phyloP scores from a whole-genome alignment of 2,329 filamentous ascomycete genomes.

The Cercospora sp. region DNA sequence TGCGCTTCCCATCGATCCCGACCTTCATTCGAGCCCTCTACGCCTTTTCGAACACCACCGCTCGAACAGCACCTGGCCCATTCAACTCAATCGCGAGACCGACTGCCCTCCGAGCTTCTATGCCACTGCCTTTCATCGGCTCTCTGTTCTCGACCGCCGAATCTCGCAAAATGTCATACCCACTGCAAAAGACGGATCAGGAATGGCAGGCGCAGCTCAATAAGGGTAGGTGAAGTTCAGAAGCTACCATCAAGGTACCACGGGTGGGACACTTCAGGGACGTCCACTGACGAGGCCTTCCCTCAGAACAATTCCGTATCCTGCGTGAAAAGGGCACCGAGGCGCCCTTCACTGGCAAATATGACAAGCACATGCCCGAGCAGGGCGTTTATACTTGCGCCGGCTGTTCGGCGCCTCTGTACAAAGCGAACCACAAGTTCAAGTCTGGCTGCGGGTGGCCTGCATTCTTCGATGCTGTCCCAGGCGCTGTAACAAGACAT shows the following conservation, averaged over 20 bases:
- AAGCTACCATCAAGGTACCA: slow-evolving; percentile 24
- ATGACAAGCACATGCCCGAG: slow-evolving; percentile 79
- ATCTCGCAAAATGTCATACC: slow-evolving; percentile 67
- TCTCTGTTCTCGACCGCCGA: slow-evolving; percentile 68
- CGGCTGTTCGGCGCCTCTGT: slow-evolving; percentile 82
- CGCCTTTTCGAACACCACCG: slow-evolving; percentile 50
- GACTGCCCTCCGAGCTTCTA: slow-evolving; percentile 50
- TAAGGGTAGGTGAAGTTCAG: slow-evolving; percentile 53
- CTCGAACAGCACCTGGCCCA: slow-evolving; percentile 31
- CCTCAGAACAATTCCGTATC: slow-evolving; percentile 87
- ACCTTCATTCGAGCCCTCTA: slow-evolving; percentile 53
- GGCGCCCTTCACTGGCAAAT: slow-evolving; percentile 73
- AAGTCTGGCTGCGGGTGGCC: slow-evolving; percentile 96
- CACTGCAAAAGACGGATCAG: slow-evolving; percentile 75
- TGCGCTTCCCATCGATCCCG: slow-evolving; percentile 52
- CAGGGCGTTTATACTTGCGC: slow-evolving; percentile 83
- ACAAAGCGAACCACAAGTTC: slow-evolving; percentile 94
- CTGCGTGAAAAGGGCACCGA: slow-evolving; percentile 93
- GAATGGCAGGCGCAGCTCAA: slow-evolving; percentile 89
- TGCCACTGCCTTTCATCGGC: slow-evolving; percentile 79
- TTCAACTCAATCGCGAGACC: slow-evolving; percentile 37
- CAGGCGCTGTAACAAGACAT: slow-evolving; percentile 82
- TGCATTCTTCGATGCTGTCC: slow-evolving; percentile 93
- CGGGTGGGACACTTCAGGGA: neutral
- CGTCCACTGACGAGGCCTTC: neutral